Conservation (phyloP, 306 rosid genomes). For the Inga laurina region DNA sequence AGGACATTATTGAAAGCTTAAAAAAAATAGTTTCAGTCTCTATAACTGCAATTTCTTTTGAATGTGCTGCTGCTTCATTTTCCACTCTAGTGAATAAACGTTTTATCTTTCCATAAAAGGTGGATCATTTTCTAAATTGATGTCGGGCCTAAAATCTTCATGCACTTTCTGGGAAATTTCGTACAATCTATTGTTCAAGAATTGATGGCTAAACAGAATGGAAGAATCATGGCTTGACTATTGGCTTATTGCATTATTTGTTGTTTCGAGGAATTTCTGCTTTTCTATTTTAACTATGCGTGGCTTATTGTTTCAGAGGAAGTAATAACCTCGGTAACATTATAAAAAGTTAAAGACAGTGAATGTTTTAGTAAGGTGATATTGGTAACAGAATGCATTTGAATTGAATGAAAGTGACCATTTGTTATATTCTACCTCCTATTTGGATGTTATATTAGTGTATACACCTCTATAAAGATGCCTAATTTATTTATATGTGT, state of each 20-base stretch:
- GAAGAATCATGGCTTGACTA: background rate
- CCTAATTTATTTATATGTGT: slow-evolving; percentile 49
- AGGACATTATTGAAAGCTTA: background rate
- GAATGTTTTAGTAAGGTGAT: background rate
- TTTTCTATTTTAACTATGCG: background rate
- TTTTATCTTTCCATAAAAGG: background rate
- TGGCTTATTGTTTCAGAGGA: background rate
- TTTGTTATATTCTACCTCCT: background rate
- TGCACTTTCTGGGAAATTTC: background rate
- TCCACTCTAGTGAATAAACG: background rate
- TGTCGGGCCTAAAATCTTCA: background rate
- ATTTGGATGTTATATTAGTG: background rate
- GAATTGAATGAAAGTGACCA: slow-evolving; percentile 2
- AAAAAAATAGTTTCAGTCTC: background rate
- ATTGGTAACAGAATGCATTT: background rate
- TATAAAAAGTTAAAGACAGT: background rate
- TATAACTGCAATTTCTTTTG: background rate
- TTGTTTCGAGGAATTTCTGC: background rate
- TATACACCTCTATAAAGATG: background rate
- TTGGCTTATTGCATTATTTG: background rate
- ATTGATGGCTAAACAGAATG: background rate
- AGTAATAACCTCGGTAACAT: background rate
- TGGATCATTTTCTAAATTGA: background rate
- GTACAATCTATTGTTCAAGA: background rate
- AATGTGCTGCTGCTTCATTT: background rate